Evolutionary conservation across 192 early-diverging fungal genomes (phyloP), one percentile per base, ranked within the genome.

Genomic region (Entomortierella chlamydospora): DNA sequence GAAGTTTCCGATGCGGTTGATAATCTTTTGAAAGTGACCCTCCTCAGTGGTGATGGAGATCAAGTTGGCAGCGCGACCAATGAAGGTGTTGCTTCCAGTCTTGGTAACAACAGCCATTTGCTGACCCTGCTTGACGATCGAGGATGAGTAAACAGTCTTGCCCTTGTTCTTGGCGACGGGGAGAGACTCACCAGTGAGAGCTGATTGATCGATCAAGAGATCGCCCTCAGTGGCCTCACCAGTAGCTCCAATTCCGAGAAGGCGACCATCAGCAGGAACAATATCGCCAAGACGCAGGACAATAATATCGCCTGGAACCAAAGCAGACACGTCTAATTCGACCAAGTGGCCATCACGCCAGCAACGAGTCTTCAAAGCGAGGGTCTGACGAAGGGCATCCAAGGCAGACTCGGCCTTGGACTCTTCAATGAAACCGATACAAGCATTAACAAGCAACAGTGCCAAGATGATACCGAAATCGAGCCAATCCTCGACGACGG

Each of bases 11-110:
- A 98, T 96, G 65, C 87, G 82, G 79, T 91, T 93, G 87, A 96
- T 91, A 55, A 97, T 87, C 84, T 96, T 98, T 78, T 98, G 96
- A 85, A 98, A 98, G 83, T 98, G 96, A 57, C 96, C 96, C 77
- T 93, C 87, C 73, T 98, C 96, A 58, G 89, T 88, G 57, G 95
- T 96, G 61, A 94, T 92, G 20, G 93, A 91, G 81, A 96, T 96
- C 61, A 97, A 82, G 81, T 93, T 94, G 45, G 96, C 95, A 2
- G 96, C 95, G 61, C 96, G 92, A 33, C 96, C 96, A 70, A 98
- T 95, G 82, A 93, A 98, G 28, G 96, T 98, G 81, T 95, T 85
- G 54, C 88, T 83, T 31, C 94, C 96, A 22, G 96, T 98, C 84
- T 96, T 96, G 71, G 87, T 91, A 29, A 98, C 96, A 28, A 97